Conservation (phyloP, 352 stramenopile species). For the Phytophthora hybrid region DNA sequence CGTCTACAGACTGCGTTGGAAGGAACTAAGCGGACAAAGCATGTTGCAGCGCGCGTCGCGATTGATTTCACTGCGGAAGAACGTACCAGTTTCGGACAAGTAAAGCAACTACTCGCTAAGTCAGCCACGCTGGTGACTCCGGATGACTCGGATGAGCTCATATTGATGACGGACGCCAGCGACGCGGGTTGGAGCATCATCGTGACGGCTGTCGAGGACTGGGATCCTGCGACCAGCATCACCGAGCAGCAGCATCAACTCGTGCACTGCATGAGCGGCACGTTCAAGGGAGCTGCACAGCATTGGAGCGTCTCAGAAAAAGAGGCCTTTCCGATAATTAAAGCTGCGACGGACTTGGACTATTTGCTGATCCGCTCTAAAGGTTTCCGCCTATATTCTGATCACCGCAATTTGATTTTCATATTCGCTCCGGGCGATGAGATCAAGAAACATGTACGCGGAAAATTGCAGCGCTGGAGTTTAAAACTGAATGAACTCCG, state of each 20-base stretch:
- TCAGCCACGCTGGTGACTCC: background rate
- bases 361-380: constrained; percentile 2
- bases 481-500: constrained; percentile 16
- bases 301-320: background rate
- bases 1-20: background rate
- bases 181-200: background rate
- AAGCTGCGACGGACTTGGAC: background rate
- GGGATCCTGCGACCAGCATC: background rate
- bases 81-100: background rate
- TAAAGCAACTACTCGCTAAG: constrained; percentile 2
- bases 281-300: background rate
- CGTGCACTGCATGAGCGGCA: background rate
- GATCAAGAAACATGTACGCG: background rate
- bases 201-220: background rate
- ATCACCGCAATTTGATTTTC: constrained; percentile 2
- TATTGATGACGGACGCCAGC: constrained; percentile 5
- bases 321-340: background rate
- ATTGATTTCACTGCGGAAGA: background rate
- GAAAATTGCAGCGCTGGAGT: constrained; percentile 7
- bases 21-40: constrained; percentile 3
- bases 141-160: constrained; percentile 1
- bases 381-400: background rate
- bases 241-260: background rate
- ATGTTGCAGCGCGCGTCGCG: background rate
- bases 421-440: background rate